A percentile compares a stretch with the other conserved stretches of the same genome.
phyloP scores from a whole-genome alignment of 2,329 filamentous ascomycete genomes.

The Cryphonectria radicalis region DNA sequence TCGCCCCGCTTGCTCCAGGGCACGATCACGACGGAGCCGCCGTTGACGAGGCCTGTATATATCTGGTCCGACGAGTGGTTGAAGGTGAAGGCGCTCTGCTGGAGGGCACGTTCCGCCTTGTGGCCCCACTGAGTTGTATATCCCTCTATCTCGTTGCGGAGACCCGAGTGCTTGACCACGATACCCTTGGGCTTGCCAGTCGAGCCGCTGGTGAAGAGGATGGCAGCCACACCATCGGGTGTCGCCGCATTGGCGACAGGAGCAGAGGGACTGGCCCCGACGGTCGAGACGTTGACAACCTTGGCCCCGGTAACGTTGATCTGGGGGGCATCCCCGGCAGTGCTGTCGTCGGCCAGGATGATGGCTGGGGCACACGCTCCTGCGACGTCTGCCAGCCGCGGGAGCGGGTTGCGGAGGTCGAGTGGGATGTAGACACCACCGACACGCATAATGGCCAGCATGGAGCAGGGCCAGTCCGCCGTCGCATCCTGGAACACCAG shows the following conservation, averaged over 20 bases:
- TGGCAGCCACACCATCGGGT: constrained; percentile 28
- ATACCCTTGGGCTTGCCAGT: constrained; percentile 42
- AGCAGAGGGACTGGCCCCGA: background rate
- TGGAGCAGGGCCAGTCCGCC: constrained; percentile 40
- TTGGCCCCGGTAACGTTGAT: background rate
- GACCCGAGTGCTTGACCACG: constrained; percentile 29
- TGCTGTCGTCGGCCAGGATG: constrained; percentile 27
- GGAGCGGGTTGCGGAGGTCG: constrained; percentile 39
- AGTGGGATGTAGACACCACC: constrained; percentile 47
- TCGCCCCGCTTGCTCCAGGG: constrained; percentile 38
- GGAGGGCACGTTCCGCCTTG: constrained; percentile 36
- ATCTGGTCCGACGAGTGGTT: constrained; percentile 41
- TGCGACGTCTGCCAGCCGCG: constrained; percentile 32
- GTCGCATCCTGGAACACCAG: constrained; percentile 45
- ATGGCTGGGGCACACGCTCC: constrained; percentile 36
- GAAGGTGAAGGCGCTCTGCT: constrained; percentile 42
- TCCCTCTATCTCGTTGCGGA: constrained; percentile 31
- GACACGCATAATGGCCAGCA: constrained; percentile 46
- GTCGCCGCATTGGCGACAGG: constrained; percentile 21
- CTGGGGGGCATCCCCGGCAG: background rate
- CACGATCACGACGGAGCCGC: constrained; percentile 40
- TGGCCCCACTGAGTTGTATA: constrained; percentile 26
- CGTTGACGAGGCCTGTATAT: constrained; percentile 37
- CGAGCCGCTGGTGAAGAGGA: constrained; percentile 36
- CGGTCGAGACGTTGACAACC: background rate